Conservation (phyloP, 257 asterid species). For the Coffea canephora region DNA sequence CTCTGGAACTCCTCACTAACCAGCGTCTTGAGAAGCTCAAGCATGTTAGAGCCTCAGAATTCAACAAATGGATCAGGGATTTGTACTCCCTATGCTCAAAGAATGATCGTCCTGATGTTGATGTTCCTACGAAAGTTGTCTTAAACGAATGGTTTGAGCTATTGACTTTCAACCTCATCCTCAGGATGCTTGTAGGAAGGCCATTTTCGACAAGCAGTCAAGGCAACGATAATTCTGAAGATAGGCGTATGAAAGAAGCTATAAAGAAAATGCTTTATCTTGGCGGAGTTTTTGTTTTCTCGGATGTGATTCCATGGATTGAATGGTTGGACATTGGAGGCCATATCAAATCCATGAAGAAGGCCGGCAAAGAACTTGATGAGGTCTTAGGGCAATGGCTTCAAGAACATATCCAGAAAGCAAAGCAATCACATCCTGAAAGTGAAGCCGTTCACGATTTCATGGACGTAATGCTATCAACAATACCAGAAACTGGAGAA, state of each 20-base stretch:
- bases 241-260: conserved; percentile 31
- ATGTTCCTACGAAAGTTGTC: conserved; percentile 10
- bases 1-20: conserved; percentile 42
- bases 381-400: conserved; percentile 44
- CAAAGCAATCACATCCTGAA: conserved; percentile 5
- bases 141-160: conserved; percentile 39
- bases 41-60: conserved; percentile 40
- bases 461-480: conserved; percentile 26
- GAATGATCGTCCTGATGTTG: background rate
- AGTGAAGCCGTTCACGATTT: conserved; percentile 31
- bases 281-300: conserved; percentile 47
- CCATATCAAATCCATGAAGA: conserved; percentile 43
- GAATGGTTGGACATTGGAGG: conserved; percentile 71
- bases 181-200: conserved; percentile 43
- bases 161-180: conserved; percentile 37
- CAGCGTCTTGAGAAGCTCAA: conserved; percentile 39
- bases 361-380: conserved; percentile 35
- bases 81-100: conserved; percentile 10
- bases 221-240: conserved; percentile 8
- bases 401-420: conserved; percentile 31
- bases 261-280: conserved; percentile 39
- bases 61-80: conserved; percentile 25
- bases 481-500: conserved; percentile 13
- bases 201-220: conserved; percentile 19
- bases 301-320: conserved; percentile 51